Base-by-base conservation (phyloP, 805 yeast species). In the Cyberlindnera nakhonratchasimensis region DNA sequence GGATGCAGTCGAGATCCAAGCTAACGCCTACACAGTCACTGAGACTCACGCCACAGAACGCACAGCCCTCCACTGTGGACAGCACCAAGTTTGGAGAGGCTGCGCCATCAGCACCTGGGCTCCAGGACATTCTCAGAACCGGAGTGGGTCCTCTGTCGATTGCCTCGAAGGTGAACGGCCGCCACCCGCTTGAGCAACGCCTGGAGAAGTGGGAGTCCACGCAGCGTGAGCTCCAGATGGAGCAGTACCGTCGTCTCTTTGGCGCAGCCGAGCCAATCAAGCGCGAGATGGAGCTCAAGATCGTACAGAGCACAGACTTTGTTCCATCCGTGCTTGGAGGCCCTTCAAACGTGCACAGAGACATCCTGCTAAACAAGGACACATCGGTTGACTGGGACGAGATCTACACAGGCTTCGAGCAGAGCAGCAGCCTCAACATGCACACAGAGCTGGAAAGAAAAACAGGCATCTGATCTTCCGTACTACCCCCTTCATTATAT, bases 241-340 rank as follows among this genome's bases (percentile, higher is more conserved):
- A 89, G 60, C 79, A 79, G 46, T 82, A 86, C 64, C 77, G 95
- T 60, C 77, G 95, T 52, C 66, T 86, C 14, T 89, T 85, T 62
- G 99, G 99, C 13, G 79, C 91, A 36, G 96, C 93, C 10, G 98
- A 86, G 57, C 97, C 99, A 8, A 84, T 91, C 63, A 82, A 82
- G 59, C 75, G 97, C 58, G 79, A 82, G 24, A 89, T 93, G 96
- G 99, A 93, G 56, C 67, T 86, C 58, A 70, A 78, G 43, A 74
- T 91, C 20, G 83, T 91, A 3, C 77, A 79, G 34, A 69, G 72
- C 37, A 77, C 86, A 12, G 88, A 85, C 45, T 80, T 80, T 62
- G 79, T 72, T 47, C 96, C 96, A 6, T 58, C 65, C 24, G 62
- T 72, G 5, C 64, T 80, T 11, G 88, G 88, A 12, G 83, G 80